Evolutionary conservation across 1,284 basidiomycete genomes (phyloP), one percentile per base, ranked within the genome.

Genomic region (Marasmius tenuissimus): DNA sequence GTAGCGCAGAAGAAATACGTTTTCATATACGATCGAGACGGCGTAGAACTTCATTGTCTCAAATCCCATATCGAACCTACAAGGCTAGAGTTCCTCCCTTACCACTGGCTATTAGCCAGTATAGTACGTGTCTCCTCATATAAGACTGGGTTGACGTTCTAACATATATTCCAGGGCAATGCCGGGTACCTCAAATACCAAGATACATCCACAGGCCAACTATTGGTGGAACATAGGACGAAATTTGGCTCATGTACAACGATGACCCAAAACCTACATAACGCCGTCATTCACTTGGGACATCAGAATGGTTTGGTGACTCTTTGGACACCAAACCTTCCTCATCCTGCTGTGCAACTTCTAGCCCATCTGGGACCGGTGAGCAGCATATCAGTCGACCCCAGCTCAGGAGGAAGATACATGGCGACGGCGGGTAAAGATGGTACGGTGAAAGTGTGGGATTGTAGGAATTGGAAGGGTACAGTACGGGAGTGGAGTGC

Each of bases 1-100:
- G 96, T 97, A 12, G 97, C 97, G 0, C 97, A 99, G 76, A 94
- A 95, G 75, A 94, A 96, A 81, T 95, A 97, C 72, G 92, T 92
- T 18, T 99, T 93, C 77, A 96, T 99, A 62, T 98, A 99, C 71
- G 97, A 99, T 76, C 85, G 89, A 52, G 88, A 95, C 67, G 97
- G 97, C 16, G 91, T 97, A 27, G 97, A 99, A 75, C 77, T 99
- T 8, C 97, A 99, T 71, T 83, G 87, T 66, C 79, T 94, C 16
- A 90, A 89, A 73, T 80, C 85, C 3, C 96, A 98, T 71, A 85
- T 97, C 61, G 97, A 98, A 72, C 93, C 95, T 1, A 93, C 93
- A 9, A 82, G 91, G 62, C 85, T 99, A 62, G 94, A 98, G 71
- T 99, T 95, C 73, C 80, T 99, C 9, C 96, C 95, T 0, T 98